These are phyloP conservation scores for Saturnispora gosingensis DNA, from an alignment of 805 yeast genomes.

Conservation along the genomic window DNA sequence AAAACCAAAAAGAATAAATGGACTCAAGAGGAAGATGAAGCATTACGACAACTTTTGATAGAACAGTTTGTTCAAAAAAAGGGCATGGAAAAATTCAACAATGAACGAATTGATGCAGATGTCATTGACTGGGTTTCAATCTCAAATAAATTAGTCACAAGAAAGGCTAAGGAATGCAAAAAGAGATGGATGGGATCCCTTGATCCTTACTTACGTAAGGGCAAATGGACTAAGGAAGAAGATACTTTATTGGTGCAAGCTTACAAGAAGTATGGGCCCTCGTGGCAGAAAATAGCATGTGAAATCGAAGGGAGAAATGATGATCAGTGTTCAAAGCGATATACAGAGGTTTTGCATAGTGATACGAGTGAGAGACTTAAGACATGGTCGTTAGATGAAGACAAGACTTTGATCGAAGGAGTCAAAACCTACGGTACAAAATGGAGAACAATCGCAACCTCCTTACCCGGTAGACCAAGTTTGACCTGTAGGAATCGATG, in stretches of 20 bases:
- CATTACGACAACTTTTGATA: conserved; percentile 36
- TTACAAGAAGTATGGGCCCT: conserved; percentile 59
- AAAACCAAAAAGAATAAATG: conserved; percentile 58
- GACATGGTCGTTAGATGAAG: conserved; percentile 77
- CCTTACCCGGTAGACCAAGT: conserved; percentile 73
- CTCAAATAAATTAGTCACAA: conserved; percentile 33
- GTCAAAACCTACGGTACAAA: conserved; percentile 73
- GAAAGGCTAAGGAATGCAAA: conserved; percentile 75
- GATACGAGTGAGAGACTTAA: conserved; percentile 64
- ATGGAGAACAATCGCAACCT: conserved; percentile 74
- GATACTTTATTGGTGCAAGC: conserved; percentile 60
- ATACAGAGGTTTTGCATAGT: conserved; percentile 82
- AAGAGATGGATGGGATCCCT: conserved; percentile 83
- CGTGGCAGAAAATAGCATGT: conserved; percentile 77
- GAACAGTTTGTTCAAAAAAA: conserved; percentile 21
- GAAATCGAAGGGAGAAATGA: conserved; percentile 81
- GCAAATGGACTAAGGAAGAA: conserved; percentile 80
- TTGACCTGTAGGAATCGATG: conserved; percentile 87
- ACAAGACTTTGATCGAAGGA: conserved; percentile 52
- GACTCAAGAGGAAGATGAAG: conserved; percentile 63
- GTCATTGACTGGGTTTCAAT: conserved; percentile 55
- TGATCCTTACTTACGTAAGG: conserved; percentile 74
- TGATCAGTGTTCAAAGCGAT: conserved; percentile 90
- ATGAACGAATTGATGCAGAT: conserved; percentile 29
- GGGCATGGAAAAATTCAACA: conserved; percentile 13